Evolutionary conservation across 257 asterid species (phyloP).

Genomic region (Thymus mandschuricus): DNA sequence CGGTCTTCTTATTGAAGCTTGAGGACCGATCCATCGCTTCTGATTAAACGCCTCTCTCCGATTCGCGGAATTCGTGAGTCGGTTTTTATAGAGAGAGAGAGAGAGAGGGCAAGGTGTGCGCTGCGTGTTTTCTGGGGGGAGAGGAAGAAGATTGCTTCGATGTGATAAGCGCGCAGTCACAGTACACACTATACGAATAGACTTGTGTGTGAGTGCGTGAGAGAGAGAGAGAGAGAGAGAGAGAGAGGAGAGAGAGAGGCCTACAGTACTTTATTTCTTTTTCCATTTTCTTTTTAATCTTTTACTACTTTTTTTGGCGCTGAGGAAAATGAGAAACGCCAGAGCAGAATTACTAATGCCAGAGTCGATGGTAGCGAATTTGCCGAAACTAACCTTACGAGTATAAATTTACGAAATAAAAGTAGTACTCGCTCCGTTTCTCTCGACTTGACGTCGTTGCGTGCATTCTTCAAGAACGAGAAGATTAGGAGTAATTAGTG

Average conservation of each 20-base stretch:
- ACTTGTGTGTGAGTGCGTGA: background rate
- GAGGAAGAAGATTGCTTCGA: background rate
- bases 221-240: too few species aligned
- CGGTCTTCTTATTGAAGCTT: constrained; percentile 44
- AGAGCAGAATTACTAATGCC: background rate
- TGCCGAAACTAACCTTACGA: too few species aligned
- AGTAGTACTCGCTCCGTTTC: too few species aligned
- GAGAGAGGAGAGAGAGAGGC: too few species aligned
- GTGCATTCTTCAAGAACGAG: too few species aligned
- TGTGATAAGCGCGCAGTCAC: background rate
- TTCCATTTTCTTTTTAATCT: too few species aligned
- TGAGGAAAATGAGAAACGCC: background rate
- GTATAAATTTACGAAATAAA: too few species aligned
- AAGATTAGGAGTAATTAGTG: too few species aligned
- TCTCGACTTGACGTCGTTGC: too few species aligned
- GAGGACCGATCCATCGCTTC: constrained; percentile 43
- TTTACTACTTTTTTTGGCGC: background rate
- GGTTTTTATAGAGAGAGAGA: background rate
- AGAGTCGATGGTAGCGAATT: background rate
- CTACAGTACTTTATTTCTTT: background rate
- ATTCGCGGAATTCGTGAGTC: background rate
- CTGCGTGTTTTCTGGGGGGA: background rate
- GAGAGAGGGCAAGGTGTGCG: background rate
- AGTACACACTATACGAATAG: too few species aligned
- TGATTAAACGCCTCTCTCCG: background rate